These are phyloP conservation scores for Metschnikowia peoriensis DNA, from an alignment of 805 yeast species.

Conservation along the genomic window DNA sequence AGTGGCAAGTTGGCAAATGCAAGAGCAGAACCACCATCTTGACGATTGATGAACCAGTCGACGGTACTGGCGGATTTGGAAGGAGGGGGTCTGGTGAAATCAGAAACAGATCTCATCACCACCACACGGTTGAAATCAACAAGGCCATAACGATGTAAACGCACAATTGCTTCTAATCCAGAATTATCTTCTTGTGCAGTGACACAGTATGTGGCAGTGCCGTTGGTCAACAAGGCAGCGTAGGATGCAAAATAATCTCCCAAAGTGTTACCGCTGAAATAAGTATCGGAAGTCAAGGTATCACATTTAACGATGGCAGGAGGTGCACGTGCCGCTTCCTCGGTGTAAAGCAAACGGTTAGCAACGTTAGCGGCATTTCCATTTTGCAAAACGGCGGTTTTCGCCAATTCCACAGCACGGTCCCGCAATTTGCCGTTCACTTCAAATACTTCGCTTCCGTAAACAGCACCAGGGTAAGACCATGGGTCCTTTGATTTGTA, in stretches of 20 bases:
- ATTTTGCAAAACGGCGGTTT: conserved; percentile 38
- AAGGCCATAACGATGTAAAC: conserved; percentile 52
- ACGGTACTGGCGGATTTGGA: conserved; percentile 41
- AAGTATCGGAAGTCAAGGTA: conserved; percentile 56
- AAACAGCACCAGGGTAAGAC: conserved; percentile 51
- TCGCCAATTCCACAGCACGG: conserved; percentile 53
- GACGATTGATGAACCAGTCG: conserved; percentile 46
- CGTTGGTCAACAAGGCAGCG: conserved; percentile 53
- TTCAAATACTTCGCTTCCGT: conserved; percentile 66
- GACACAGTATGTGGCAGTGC: conserved; percentile 55
- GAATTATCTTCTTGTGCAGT: conserved; percentile 71
- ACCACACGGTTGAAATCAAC: conserved; percentile 57
- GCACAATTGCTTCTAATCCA: conserved; percentile 53
- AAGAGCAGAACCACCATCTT: conserved; percentile 51
- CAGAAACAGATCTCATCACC: conserved; percentile 59
- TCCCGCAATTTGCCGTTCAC: conserved; percentile 56
- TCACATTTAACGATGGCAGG: conserved; percentile 56
- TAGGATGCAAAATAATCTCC: conserved; percentile 49
- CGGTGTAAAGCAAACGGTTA: conserved; percentile 48
- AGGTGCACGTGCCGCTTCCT: conserved; percentile 48
- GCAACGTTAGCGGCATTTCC: conserved; percentile 45
- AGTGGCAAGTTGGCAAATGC: conserved; percentile 50
- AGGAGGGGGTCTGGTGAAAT: conserved; percentile 54
- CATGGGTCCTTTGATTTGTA: conserved; percentile 50
- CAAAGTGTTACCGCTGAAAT: conserved; percentile 53